A percentile compares a stretch with the other conserved stretches of the same genome.
Conservation (phyloP, 2,329 filamentous ascomycete genomes). For the Ophiostoma triangulosporum region DNA sequence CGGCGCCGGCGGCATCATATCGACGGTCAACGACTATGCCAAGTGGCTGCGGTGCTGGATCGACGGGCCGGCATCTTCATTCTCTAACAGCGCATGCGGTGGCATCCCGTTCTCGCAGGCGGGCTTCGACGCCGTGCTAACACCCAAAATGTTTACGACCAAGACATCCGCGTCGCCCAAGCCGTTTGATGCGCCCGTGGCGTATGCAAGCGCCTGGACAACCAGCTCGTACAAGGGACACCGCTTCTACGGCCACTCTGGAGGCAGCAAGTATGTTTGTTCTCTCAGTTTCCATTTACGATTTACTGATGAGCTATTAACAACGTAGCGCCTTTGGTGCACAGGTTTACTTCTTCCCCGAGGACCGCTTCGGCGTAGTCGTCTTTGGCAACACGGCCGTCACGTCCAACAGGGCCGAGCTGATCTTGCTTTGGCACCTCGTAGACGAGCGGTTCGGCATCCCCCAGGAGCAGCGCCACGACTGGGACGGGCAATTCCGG, state of each 20-base stretch:
- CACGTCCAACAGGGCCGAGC: conserved; percentile 24
- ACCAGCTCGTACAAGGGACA: conserved; percentile 28
- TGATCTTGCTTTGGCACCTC: conserved; percentile 24
- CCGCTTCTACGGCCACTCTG: conserved; percentile 27
- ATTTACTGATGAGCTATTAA: background rate
- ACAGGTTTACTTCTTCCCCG: conserved; percentile 31
- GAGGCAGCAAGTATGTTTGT: conserved; percentile 24
- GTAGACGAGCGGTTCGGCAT: conserved; percentile 27
- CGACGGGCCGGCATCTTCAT: conserved; percentile 13
- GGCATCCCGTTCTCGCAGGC: conserved; percentile 22
- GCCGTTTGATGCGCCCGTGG: conserved; percentile 20
- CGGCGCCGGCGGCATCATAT: conserved; percentile 30
- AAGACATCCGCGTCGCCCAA: conserved; percentile 10
- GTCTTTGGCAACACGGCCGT: conserved; percentile 30
- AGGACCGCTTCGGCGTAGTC: conserved; percentile 28
- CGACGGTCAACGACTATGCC: conserved; percentile 35
- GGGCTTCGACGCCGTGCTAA: conserved; percentile 22
- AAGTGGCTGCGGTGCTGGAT: conserved; percentile 38
- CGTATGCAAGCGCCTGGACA: conserved; percentile 29
- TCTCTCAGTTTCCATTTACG: background rate
- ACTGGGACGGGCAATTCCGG: conserved; percentile 22
- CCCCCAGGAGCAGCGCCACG: conserved; percentile 21
- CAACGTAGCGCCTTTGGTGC: conserved; percentile 26
- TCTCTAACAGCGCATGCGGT: conserved; percentile 6
- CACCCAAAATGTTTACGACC: conserved; percentile 19